Conservation (phyloP, 257 asterid genomes). For the Linderniella brevidens region DNA sequence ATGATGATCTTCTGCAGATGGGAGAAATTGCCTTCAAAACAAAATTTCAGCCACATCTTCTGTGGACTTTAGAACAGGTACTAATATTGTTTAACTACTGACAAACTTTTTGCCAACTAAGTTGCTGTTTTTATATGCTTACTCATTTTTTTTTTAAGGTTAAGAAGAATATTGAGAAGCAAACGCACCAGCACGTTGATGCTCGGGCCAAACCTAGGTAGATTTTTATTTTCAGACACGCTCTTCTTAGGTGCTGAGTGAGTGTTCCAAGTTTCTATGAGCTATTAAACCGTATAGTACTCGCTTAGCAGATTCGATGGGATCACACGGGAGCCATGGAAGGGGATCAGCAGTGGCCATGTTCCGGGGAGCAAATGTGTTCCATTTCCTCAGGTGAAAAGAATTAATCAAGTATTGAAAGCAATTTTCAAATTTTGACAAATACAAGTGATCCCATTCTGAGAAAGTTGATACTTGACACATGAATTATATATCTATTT, state of each 20-base stretch:
- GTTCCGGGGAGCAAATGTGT: slow-evolving; percentile 61
- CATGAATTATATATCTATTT: no score
- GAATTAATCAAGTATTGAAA: no score
- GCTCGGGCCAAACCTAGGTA: slow-evolving; percentile 2
- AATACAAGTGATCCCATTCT: no score
- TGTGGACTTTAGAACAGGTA: slow-evolving; percentile 71
- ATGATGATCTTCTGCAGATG: slow-evolving; percentile 36
- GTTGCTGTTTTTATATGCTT: not conserved
- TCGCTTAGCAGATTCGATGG: slow-evolving; percentile 42
- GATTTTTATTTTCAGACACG: not conserved
- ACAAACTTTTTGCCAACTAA: no score
- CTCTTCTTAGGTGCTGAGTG: no score
- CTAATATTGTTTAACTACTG: not conserved
- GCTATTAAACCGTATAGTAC: not conserved
- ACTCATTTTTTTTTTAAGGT: slow-evolving; percentile 2
- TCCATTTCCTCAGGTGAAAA: slow-evolving; percentile 44
- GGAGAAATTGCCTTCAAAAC: slow-evolving; percentile 50
- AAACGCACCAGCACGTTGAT: slow-evolving; percentile 2
- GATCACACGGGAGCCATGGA: slow-evolving; percentile 62
- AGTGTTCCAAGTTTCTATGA: no score
- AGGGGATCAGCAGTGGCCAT: slow-evolving; percentile 59
- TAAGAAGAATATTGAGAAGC: slow-evolving; percentile 1
- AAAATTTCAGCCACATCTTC: slow-evolving; percentile 45
- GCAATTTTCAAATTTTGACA: no score
- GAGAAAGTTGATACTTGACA: no score